A percentile compares a stretch with the other conserved stretches of the same genome.
phyloP scores from a whole-genome alignment of 2,329 filamentous ascomycete species.

The Fusarium fujikuroi region DNA sequence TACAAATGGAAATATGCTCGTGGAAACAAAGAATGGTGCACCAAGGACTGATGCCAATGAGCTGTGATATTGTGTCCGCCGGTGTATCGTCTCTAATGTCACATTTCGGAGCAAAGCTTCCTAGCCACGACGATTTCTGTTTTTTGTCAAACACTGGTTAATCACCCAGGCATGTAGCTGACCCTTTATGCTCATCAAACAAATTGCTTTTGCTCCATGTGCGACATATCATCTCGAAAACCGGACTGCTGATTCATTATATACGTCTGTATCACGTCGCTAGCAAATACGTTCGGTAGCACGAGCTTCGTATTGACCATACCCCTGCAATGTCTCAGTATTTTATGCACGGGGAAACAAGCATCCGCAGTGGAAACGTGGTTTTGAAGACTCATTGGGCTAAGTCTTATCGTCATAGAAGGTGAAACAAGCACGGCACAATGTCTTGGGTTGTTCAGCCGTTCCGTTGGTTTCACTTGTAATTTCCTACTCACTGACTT shows the following conservation, averaged over 20 bases:
- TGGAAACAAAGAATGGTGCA: neutral
- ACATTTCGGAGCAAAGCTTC: neutral
- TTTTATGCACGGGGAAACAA: conserved; percentile 3
- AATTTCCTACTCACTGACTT: neutral
- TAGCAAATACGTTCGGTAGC: neutral
- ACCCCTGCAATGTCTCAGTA: conserved; percentile 9
- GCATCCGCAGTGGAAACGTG: conserved; percentile 7
- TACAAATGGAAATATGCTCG: neutral
- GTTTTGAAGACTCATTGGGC: neutral
- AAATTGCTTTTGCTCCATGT: conserved; percentile 7
- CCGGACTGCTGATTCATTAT: conserved; percentile 13
- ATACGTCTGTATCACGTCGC: neutral
- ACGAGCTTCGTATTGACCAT: conserved; percentile 6
- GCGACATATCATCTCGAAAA: conserved; percentile 9
- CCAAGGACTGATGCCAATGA: neutral
- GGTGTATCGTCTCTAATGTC: neutral
- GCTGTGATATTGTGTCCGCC: neutral
- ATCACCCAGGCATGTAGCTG: conserved; percentile 4
- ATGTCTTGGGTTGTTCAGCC: conserved; percentile 1
- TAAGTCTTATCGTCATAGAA: conserved; percentile 24
- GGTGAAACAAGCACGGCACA: conserved; percentile 1
- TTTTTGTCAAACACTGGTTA: neutral
- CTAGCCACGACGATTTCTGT: neutral
- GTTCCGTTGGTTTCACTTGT: conserved; percentile 11
- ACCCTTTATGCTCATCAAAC: neutral